Evolutionary conservation across 2,329 filamentous ascomycete genomes (phyloP).

Genomic region (Colletotrichum simmondsii): DNA sequence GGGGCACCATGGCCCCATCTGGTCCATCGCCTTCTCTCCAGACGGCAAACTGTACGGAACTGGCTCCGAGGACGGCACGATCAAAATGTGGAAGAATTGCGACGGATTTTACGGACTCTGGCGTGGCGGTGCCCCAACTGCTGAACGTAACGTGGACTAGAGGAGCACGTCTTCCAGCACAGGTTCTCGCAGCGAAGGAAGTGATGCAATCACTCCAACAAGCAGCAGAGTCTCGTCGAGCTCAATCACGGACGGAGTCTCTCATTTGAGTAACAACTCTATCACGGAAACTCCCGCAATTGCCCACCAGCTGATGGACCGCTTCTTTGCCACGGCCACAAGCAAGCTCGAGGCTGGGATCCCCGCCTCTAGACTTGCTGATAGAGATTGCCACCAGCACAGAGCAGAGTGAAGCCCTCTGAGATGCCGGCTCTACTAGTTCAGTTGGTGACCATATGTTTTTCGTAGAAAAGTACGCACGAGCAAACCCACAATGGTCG

Average conservation of each 20-base stretch:
- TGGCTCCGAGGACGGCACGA: slow-evolving; percentile 95
- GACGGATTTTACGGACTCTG: slow-evolving; percentile 73
- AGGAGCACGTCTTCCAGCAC: slow-evolving; percentile 29
- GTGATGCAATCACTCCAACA: slow-evolving; percentile 7
- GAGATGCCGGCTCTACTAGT: neutral
- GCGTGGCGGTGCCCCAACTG: slow-evolving; percentile 56
- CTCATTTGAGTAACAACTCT: slow-evolving; percentile 26
- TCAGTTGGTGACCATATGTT: neutral
- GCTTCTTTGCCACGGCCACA: slow-evolving; percentile 13
- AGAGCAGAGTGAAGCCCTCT: neutral
- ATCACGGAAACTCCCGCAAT: slow-evolving; percentile 22
- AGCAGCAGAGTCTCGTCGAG: slow-evolving; percentile 30
- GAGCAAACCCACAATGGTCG: neutral
- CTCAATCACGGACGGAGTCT: slow-evolving; percentile 17
- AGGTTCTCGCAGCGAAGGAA: slow-evolving; percentile 23
- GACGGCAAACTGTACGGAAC: slow-evolving; percentile 97
- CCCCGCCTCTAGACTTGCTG: neutral
- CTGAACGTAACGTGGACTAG: slow-evolving; percentile 32
- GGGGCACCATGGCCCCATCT: slow-evolving; percentile 96
- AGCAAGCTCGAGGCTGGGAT: neutral
- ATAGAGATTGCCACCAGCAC: neutral
- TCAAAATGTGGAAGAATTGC: slow-evolving; percentile 88
- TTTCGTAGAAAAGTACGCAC: neutral
- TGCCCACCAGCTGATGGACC: slow-evolving; percentile 22
- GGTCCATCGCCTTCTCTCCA: slow-evolving; percentile 94